Conservation (phyloP, 2,329 filamentous ascomycete genomes). For the Metarhizium anisopliae region DNA sequence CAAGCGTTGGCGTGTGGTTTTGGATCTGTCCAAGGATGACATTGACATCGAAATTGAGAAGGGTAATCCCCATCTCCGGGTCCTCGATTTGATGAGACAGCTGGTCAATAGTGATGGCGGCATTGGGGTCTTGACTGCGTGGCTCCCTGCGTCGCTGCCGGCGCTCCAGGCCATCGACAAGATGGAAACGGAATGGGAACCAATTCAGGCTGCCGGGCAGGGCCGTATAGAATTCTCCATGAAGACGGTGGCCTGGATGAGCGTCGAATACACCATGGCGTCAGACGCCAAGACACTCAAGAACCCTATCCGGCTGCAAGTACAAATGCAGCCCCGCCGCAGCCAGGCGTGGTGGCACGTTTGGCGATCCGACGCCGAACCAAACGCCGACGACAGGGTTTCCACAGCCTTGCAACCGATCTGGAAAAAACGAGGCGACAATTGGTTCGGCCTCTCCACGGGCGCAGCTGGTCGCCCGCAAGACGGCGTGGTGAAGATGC, state of each 20-base stretch:
- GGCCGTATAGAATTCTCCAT: slow-evolving; percentile 42
- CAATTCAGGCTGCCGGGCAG: slow-evolving; percentile 30
- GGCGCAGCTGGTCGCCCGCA: slow-evolving; percentile 35
- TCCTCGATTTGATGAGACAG: slow-evolving; percentile 48
- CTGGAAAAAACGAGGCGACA: slow-evolving; percentile 34
- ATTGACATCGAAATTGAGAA: slow-evolving; percentile 52
- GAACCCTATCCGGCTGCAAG: slow-evolving; percentile 38
- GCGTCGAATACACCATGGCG: slow-evolving; percentile 41
- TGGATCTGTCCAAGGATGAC: slow-evolving; percentile 45
- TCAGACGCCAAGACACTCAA: slow-evolving; percentile 13
- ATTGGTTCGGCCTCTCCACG: slow-evolving; percentile 38
- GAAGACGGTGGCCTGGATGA: slow-evolving; percentile 47
- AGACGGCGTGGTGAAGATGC: slow-evolving; percentile 34
- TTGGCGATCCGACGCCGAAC: slow-evolving; percentile 21
- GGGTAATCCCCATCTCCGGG: slow-evolving; percentile 58
- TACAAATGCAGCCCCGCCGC: slow-evolving; percentile 39
- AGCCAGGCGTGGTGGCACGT: slow-evolving; percentile 45
- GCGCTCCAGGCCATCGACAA: slow-evolving; percentile 52
- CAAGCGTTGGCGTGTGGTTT: slow-evolving; percentile 40
- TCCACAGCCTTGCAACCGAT: slow-evolving; percentile 32
- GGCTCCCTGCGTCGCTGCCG: slow-evolving; percentile 52
- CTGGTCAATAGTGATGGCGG: slow-evolving; percentile 46
- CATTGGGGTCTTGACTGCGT: slow-evolving; percentile 45
- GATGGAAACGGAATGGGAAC: slow-evolving; percentile 48
- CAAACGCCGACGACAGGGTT: slow-evolving; percentile 23